Conservation (phyloP, 1,284 basidiomycete species). For the Microbotryum lychnidis-dioicae region DNA sequence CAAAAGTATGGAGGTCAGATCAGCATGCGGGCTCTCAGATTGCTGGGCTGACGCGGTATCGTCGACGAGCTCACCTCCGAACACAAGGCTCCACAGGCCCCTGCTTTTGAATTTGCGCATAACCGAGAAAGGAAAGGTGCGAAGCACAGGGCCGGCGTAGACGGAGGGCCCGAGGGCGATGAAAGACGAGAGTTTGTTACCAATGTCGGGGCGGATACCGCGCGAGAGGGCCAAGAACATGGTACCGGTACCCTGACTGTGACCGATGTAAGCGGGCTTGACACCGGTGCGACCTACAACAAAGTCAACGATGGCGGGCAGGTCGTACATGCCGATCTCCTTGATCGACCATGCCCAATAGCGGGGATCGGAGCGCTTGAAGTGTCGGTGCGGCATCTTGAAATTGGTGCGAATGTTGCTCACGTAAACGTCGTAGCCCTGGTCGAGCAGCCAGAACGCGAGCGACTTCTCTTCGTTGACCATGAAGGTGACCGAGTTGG, state of each 20-base stretch:
- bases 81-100: slow-evolving; percentile 48
- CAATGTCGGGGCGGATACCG: slow-evolving; percentile 51
- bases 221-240: slow-evolving; percentile 52
- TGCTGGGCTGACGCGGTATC: background rate
- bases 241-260: slow-evolving; percentile 53
- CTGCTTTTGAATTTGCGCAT: slow-evolving; percentile 46
- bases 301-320: slow-evolving; percentile 52
- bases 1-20: background rate
- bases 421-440: slow-evolving; percentile 52
- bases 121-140: slow-evolving; percentile 49
- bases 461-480: slow-evolving; percentile 51
- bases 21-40: background rate
- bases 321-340: slow-evolving; percentile 52
- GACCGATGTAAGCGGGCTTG: slow-evolving; percentile 51
- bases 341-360: slow-evolving; percentile 44
- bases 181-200: slow-evolving; percentile 50
- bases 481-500: slow-evolving; percentile 52
- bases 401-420: slow-evolving; percentile 44
- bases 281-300: slow-evolving; percentile 48
- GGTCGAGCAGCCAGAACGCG: slow-evolving; percentile 53
- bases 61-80: slow-evolving; percentile 39
- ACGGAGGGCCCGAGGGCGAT: slow-evolving; percentile 53
- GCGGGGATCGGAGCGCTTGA: slow-evolving; percentile 15
- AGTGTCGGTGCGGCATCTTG: slow-evolving; percentile 19
- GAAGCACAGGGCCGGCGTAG: slow-evolving; percentile 51